Evolutionary conservation across 1,284 basidiomycete species (phyloP), one percentile per base, ranked within the genome.

Genomic region (Termitomyces sp.): DNA sequence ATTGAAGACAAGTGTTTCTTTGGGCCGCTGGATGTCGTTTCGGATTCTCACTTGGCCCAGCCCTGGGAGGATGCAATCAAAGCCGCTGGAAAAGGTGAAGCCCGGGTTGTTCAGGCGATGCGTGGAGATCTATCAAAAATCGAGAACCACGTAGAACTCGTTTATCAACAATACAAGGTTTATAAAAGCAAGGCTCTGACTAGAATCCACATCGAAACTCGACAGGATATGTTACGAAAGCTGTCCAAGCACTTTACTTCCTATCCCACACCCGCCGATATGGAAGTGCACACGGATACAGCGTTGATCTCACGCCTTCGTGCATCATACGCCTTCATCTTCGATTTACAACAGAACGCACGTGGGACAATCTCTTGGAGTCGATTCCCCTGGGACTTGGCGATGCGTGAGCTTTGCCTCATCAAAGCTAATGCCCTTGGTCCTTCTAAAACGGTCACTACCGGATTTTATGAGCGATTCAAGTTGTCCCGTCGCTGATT

Each of bases 1-100:
- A 64, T 78, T 21, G 67, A 77, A 2, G 18, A 52, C 2, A 26
- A 44, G 8, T 33, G 37, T 5, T 57, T 62, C 16, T 70, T 74
- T 61, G 47, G 34, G 3, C 52, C 52, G 14, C 18, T 57, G 8
- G 24, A 46, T 5, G 19, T 31, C 7, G 31, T 38, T 16, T n/a
- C 24, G 9, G 61, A 62, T 40, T 26, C 55, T 5, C 51, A 64
- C 34, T 35, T 51, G 10, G 26, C 45, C 45, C 56, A 19, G 28
- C 67, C 67, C 16, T 70, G 66, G 67, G 41, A 55, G 0, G 53
- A 57, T 16, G 62, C 64, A 6, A 31, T 50, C 3, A 44, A 46
- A 10, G 64, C 61, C 59, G 60, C 60, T 4, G 54, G 57, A 30
- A 45, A 47, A 18, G 61, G 59, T 1, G 38, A 44, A 10, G 31